Evolutionary conservation across 441 rosid species (phyloP), one percentile per base, ranked within the genome.

Genomic region (Erysimum pusillum): DNA sequence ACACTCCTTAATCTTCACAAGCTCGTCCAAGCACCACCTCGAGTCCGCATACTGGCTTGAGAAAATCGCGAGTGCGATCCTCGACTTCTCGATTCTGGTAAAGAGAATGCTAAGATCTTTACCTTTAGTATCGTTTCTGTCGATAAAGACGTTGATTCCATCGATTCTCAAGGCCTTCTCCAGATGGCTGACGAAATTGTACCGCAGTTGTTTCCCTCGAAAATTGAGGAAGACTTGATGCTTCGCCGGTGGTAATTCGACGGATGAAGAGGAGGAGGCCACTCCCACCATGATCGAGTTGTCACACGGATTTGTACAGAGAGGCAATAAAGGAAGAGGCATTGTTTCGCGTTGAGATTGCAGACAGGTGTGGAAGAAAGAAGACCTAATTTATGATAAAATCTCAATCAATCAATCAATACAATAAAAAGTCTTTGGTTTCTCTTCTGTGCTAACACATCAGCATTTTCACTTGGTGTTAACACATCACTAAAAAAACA

Each of bases 111-210:
- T 56, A 1, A 56, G n/a, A 31, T 42, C 64, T 0, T 1, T 1
- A 22, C 78, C 78, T 57, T 0, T 65, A 0, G 46, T 45, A 20
- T 35, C 39, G 0, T n/a, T 0, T 11, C 1, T 14, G 13, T 74
- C 78, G 2, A 74, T 74, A 7, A n/a, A 74, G 51, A 18, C 67
- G 13, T 74, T 74, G 60, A 74, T 36, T 3, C 59, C 72, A 3
- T 46, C 60, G 0, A 2, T 58, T 56, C 2, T 66, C 32, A 74
- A 46, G 20, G 41, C 15, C 4, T 45, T 74, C 2, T 22, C 31
- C 4, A 75, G 79, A 51, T 75, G 68, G 45, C 74, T 75, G 14
- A 75, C 74, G 32, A 75, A 75, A 15, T 41, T 15, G 18, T 59
- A 0, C 11, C 78, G 67, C 2, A 74, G 44, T 2, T 74, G 1